phyloP scores from a whole-genome alignment of 2,329 filamentous ascomycete genomes.

The Colletotrichum sp. region DNA sequence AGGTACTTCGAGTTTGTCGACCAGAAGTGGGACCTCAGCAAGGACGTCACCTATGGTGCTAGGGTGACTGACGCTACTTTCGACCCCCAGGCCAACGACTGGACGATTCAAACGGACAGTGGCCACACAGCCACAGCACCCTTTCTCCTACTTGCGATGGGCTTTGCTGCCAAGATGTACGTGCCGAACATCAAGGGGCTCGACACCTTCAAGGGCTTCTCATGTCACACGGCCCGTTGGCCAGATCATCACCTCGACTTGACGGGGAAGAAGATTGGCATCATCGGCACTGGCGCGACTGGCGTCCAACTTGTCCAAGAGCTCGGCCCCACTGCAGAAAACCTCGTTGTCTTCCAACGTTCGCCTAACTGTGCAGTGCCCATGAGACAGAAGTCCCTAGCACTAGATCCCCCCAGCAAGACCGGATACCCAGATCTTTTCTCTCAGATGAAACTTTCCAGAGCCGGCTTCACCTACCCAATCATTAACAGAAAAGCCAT shows the following conservation, averaged over 20 bases:
- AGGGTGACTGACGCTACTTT: constrained; percentile 43
- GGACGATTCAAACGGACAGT: constrained; percentile 41
- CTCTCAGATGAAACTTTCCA: neutral
- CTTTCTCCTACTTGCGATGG: constrained; percentile 43
- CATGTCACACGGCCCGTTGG: neutral
- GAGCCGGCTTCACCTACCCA: neutral
- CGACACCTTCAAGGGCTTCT: constrained; percentile 1
- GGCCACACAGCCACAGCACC: constrained; percentile 34
- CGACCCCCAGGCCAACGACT: constrained; percentile 34
- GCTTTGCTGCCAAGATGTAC: constrained; percentile 43
- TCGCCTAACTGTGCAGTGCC: constrained; percentile 20
- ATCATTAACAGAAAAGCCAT: neutral
- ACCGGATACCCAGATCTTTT: neutral
- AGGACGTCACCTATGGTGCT: constrained; percentile 43
- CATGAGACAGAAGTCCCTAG: neutral
- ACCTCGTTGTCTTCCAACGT: constrained; percentile 24
- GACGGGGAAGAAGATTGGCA: constrained; percentile 4
- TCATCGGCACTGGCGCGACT: constrained; percentile 22
- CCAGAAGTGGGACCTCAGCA: constrained; percentile 42
- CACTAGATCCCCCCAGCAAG: neutral
- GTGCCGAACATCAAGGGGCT: constrained; percentile 36
- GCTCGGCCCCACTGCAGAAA: constrained; percentile 16
- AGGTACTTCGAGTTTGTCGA: constrained; percentile 49
- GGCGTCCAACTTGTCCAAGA: constrained; percentile 25
- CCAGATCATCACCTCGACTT: neutral